Conservation (phyloP, 768 basidiomycete species). For the Amanita fuliginea region DNA sequence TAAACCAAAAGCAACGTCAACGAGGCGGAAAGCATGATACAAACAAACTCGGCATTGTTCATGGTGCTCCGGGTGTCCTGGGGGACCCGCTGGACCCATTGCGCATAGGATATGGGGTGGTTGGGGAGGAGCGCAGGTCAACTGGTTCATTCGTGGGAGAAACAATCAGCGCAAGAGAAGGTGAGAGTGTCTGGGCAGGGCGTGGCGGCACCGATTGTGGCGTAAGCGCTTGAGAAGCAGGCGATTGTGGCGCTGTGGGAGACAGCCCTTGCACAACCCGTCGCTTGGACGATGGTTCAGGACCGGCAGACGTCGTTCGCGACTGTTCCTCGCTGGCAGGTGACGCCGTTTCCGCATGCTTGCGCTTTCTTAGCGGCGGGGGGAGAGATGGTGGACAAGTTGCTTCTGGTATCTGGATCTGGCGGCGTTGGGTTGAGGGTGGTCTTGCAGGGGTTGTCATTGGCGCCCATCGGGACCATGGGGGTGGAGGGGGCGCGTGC, state of each 20-base stretch:
- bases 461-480: constrained; percentile 38
- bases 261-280: constrained; percentile 22
- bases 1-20: neutral
- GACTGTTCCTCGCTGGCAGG: neutral
- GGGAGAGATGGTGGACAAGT: constrained; percentile 25
- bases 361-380: constrained; percentile 32
- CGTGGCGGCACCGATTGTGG: constrained; percentile 10
- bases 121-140: constrained; percentile 3
- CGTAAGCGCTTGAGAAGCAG: neutral
- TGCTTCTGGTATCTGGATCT: constrained; percentile 20
- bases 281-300: constrained; percentile 19
- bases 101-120: neutral
- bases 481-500: constrained; percentile 12
- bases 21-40: neutral
- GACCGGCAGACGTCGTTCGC: neutral
- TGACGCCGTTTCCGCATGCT: constrained; percentile 24
- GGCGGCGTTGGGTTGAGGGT: constrained; percentile 30
- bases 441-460: constrained; percentile 34
- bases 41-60: neutral
- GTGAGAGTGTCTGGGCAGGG: constrained; percentile 40
- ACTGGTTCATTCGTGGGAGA: constrained; percentile 36
- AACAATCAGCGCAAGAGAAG: constrained; percentile 53
- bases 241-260: constrained; percentile 15
- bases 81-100: neutral
- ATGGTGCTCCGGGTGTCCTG: constrained; percentile 2